These are phyloP conservation scores for Gynandropsis gynandra DNA, from an alignment of 345 rosid genomes.

Conservation along the genomic window DNA sequence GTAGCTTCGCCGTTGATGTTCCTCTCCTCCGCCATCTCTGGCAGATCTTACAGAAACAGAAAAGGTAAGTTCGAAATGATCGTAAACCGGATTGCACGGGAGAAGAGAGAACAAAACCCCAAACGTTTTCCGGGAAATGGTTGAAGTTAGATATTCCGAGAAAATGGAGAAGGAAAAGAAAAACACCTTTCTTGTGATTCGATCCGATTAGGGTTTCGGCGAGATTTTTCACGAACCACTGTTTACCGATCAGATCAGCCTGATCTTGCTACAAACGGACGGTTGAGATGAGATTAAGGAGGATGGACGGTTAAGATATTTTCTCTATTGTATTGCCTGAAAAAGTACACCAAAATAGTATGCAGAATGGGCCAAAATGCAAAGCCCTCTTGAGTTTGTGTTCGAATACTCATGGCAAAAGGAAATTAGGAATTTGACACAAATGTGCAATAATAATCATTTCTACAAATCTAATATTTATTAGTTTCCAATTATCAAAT, in stretches of 20 bases:
- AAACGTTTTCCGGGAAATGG: not conserved
- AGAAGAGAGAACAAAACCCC: constrained; percentile 19
- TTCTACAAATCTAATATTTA: too few relatives aligned
- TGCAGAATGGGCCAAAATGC: too few relatives aligned
- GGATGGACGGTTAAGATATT: too few relatives aligned
- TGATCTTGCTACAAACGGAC: not conserved
- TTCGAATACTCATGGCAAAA: too few relatives aligned
- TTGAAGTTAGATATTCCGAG: constrained; percentile 10
- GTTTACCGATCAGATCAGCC: not conserved
- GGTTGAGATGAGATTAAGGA: not conserved
- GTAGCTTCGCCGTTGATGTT: constrained; percentile 34
- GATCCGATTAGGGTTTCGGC: not conserved
- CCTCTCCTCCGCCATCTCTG: constrained; percentile 41
- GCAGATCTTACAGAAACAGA: not conserved
- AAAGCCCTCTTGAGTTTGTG: too few relatives aligned
- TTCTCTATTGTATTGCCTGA: too few relatives aligned
- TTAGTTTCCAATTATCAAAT: too few relatives aligned
- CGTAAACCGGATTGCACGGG: not conserved
- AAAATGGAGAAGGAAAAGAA: not conserved
- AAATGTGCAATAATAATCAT: too few relatives aligned
- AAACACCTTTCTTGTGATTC: constrained; percentile 15
- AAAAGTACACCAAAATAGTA: too few relatives aligned
- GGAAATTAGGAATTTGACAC: too few relatives aligned
- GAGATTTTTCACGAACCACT: not conserved
- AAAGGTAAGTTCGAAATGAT: not conserved